These are phyloP conservation scores for Leccinum boreale DNA, from an alignment of 768 basidiomycete species.

Conservation along the genomic window DNA sequence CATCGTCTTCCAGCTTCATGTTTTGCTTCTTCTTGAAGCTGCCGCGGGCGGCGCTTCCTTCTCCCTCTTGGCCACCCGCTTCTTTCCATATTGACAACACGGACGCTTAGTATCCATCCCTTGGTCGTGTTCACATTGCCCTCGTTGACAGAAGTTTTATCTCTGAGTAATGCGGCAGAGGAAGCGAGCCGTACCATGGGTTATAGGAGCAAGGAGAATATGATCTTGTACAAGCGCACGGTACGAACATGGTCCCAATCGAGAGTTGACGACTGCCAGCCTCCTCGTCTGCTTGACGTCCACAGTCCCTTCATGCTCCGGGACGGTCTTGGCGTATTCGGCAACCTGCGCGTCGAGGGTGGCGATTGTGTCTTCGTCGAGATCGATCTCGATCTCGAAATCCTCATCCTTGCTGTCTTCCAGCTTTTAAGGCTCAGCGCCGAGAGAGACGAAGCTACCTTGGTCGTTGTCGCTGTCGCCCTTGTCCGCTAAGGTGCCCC, in stretches of 20 bases:
- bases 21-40: conserved; percentile 58
- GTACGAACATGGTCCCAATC: conserved; percentile 98
- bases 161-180: conserved; percentile 22
- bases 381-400: conserved; percentile 66
- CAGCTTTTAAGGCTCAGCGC: conserved; percentile 32
- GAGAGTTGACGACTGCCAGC: conserved; percentile 88
- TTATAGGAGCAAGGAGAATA: conserved; percentile 84
- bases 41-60: conserved; percentile 85
- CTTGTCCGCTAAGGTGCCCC: conserved; percentile 29
- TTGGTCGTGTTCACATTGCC: conserved; percentile 34
- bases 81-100: conserved; percentile 86
- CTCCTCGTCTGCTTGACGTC: conserved; percentile 55
- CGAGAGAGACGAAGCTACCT: conserved; percentile 44
- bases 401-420: conserved; percentile 34
- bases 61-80: conserved; percentile 82
- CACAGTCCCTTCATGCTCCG: conserved; percentile 42
- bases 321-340: conserved; percentile 47
- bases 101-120: conserved; percentile 67
- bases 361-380: conserved; percentile 72
- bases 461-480: too few relatives aligned
- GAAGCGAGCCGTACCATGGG: conserved; percentile 45
- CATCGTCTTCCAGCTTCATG: conserved; percentile 41
- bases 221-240: conserved; percentile 83
- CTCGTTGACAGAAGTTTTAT: conserved; percentile 10
- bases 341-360: conserved; percentile 74